phyloP scores from a whole-genome alignment of 2,329 filamentous ascomycete species.

The Stachybotrys chartarum region DNA sequence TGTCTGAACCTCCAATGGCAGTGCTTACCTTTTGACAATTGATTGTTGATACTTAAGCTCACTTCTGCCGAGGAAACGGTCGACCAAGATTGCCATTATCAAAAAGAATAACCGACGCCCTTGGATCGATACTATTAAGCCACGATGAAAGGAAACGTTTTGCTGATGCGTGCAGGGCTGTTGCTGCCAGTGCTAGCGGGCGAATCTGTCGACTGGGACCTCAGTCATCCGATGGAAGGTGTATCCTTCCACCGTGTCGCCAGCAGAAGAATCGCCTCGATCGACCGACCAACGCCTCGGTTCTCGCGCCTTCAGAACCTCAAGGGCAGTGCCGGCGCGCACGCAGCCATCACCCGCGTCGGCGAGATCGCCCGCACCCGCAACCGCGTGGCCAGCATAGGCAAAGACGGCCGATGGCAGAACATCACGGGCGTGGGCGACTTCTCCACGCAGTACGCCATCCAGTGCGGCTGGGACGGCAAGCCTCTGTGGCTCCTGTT shows the following conservation, averaged over 20 bases:
- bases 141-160: too few species aligned
- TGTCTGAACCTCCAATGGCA: too few species aligned
- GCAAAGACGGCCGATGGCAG: constrained; percentile 15
- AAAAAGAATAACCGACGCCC: too few species aligned
- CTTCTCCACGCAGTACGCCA: constrained; percentile 34
- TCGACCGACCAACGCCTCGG: constrained; percentile 19
- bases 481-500: constrained; percentile 33
- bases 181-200: not conserved
- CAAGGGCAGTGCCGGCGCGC: constrained; percentile 11
- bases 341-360: constrained; percentile 22
- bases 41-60: too few species aligned
- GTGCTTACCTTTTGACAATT: too few species aligned
- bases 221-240: constrained; percentile 28
- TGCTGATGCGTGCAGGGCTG: not conserved
- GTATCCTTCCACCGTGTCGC: constrained; percentile 28
- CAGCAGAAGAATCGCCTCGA: constrained; percentile 14
- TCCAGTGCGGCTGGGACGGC: constrained; percentile 32
- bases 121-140: too few species aligned
- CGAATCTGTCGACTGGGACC: constrained; percentile 16
- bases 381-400: constrained; percentile 5
- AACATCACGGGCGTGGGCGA: constrained; percentile 30
- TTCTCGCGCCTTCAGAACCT: constrained; percentile 26
- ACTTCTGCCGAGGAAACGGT: too few species aligned
- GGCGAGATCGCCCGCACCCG: constrained; percentile 9
- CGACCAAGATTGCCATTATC: too few species aligned